A percentile compares a stretch with the other conserved stretches of the same genome.
phyloP scores from a whole-genome alignment of 371 early-diverging fungal genomes.

The Mucor plumbeus region DNA sequence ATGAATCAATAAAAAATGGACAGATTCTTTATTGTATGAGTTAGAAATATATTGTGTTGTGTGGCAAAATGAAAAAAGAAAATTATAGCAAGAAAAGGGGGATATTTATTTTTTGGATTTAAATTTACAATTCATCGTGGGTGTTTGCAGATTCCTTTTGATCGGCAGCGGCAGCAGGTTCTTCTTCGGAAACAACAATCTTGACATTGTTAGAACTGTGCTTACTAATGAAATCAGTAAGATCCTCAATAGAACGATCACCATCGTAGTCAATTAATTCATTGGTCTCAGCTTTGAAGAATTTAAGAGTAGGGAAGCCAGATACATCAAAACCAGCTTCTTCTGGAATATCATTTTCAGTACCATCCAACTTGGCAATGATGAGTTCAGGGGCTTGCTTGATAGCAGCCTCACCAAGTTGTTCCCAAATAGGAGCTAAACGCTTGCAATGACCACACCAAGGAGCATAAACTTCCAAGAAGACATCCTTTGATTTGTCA shows the following conservation, averaged over 20 bases:
- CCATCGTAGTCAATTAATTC: constrained; percentile 85
- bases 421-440: constrained; percentile 83
- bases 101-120: not conserved
- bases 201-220: constrained; percentile 58
- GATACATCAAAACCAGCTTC: constrained; percentile 69
- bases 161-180: constrained; percentile 21
- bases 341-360: constrained; percentile 93
- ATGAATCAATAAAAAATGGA: not conserved
- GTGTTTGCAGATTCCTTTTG: constrained; percentile 47
- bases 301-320: constrained; percentile 97
- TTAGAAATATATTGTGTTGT: not conserved
- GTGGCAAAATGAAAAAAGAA: not conserved
- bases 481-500: constrained; percentile 89
- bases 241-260: constrained; percentile 77
- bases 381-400: constrained; percentile 59
- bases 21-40: constrained; percentile 5
- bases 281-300: constrained; percentile 88
- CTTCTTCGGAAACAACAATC: constrained; percentile 13
- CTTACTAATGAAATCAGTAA: constrained; percentile 77
- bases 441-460: constrained; percentile 96
- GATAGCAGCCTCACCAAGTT: constrained; percentile 62
- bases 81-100: not conserved
- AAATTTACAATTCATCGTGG: constrained; percentile 73
- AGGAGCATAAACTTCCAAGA: constrained; percentile 93
- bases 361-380: constrained; percentile 96